Conservation (phyloP, 2,329 filamentous ascomycete genomes). For the Xylaria sp. region DNA sequence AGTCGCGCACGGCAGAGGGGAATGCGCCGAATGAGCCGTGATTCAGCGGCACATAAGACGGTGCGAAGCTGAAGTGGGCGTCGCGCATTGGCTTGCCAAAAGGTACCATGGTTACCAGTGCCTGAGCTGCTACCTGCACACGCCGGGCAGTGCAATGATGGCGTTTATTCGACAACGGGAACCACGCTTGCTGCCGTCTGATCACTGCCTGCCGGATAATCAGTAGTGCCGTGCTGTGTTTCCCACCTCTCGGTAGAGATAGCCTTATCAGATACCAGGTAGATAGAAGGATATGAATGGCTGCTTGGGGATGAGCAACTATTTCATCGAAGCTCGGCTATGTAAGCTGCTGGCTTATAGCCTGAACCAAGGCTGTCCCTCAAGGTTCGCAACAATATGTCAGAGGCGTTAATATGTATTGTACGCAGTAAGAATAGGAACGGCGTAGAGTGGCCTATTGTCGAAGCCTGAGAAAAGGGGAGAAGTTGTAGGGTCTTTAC, state of each 20-base stretch:
- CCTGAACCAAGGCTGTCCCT: neutral
- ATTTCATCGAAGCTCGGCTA: constrained; percentile 1
- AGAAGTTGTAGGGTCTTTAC: neutral
- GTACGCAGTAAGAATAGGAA: neutral
- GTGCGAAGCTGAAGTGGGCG: constrained; percentile 49
- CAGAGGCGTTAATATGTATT: neutral
- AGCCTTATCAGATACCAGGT: neutral
- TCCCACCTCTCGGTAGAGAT: neutral
- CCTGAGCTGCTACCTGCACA: neutral
- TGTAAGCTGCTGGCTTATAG: constrained; percentile 13
- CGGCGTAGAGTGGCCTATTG: neutral
- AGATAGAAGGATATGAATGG: too few species aligned
- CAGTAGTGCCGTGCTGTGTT: constrained; percentile 1
- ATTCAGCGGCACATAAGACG: constrained; percentile 51
- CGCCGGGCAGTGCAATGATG: too few species aligned
- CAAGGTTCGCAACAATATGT: neutral
- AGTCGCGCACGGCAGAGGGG: constrained; percentile 65
- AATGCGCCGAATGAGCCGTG: constrained; percentile 75
- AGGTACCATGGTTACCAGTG: constrained; percentile 28
- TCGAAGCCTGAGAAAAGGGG: constrained; percentile 6
- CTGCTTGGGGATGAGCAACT: constrained; percentile 10
- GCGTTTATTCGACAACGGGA: constrained; percentile 8
- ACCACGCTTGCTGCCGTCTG: neutral
- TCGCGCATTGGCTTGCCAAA: constrained; percentile 49
- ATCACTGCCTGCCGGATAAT: constrained; percentile 19